A percentile compares a stretch with the other conserved stretches of the same genome.
These are phyloP conservation scores for Podospora tetraspora DNA, from an alignment of 495 filamentous ascomycete species.

Conservation along the genomic window DNA sequence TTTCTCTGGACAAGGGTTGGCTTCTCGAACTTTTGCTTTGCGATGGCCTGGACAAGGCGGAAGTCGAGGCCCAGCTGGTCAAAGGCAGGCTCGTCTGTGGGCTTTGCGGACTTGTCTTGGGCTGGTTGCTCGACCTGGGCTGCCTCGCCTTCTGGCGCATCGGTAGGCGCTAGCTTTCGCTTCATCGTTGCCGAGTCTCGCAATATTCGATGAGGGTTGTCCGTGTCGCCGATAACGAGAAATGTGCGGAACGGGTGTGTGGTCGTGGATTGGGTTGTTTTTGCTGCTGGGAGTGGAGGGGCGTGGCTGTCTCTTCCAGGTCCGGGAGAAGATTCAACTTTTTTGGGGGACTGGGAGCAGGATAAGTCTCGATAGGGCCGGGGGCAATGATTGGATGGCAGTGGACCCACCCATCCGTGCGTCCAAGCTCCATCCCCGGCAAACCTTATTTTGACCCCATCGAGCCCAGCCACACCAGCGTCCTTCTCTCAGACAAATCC, in stretches of 20 bases:
- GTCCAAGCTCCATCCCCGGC: constrained; percentile 15
- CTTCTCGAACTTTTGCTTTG: constrained; percentile 72
- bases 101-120: not conserved
- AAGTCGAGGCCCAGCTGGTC: constrained; percentile 67
- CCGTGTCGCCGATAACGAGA: not conserved
- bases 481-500: not conserved
- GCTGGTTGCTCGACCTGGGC: constrained; percentile 7
- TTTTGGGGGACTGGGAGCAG: not conserved
- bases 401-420: constrained; percentile 6
- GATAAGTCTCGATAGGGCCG: constrained; percentile 1
- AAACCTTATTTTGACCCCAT: constrained; percentile 19
- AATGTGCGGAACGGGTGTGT: not conserved
- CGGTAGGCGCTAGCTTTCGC: constrained; percentile 50
- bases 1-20: constrained; percentile 82
- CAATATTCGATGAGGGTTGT: not conserved
- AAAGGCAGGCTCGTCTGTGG: constrained; percentile 38
- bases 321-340: not conserved
- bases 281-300: constrained; percentile 7
- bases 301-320: not conserved
- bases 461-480: not conserved
- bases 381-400: constrained; percentile 2
- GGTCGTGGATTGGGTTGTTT: not conserved
- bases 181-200: constrained; percentile 38
- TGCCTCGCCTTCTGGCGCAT: constrained; percentile 34
- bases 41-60: constrained; percentile 78